Evolutionary conservation across 176 grass and related monocot genomes (phyloP).

Genomic region (Puccinellia tenuiflora): DNA sequence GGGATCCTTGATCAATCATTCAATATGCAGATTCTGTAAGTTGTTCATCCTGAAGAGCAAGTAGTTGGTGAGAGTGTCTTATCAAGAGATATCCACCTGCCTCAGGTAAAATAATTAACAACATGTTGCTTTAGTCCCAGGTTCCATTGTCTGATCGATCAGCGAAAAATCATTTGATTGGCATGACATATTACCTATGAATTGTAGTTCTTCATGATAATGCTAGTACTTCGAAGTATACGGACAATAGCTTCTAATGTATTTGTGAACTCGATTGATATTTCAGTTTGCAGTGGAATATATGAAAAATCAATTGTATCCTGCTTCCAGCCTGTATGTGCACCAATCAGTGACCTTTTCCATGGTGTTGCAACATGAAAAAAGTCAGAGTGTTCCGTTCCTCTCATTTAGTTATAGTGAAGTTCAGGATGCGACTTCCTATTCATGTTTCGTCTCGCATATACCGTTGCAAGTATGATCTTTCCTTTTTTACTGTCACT

Average conservation of each 20-base stretch:
- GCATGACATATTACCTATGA: not conserved
- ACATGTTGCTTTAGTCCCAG: not conserved
- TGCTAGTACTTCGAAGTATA: not conserved
- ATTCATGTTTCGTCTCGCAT: no score
- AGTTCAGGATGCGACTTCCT: not conserved
- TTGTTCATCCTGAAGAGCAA: constrained; percentile 83
- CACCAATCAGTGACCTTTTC: constrained; percentile 86
- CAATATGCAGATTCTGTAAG: constrained; percentile 67
- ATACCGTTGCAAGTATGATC: no score
- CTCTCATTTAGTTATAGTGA: not conserved
- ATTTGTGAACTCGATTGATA: constrained; percentile 19
- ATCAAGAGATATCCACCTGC: constrained; percentile 79
- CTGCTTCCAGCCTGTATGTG: constrained; percentile 94
- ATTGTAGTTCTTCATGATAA: not conserved
- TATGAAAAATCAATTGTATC: constrained; percentile 89
- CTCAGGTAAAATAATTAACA: constrained; percentile 55
- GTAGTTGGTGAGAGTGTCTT: constrained; percentile 56
- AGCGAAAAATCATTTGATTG: not conserved
- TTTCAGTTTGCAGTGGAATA: constrained; percentile 88
- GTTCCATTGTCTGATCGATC: not conserved
- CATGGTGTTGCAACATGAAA: constrained; percentile 23
- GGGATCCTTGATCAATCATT: not conserved
- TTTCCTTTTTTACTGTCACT: no score
- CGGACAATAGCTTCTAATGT: not conserved
- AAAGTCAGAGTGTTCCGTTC: not conserved